Percentiles rank a stretch among this genome's conserved stretches.
Evolutionary conservation across 2,329 filamentous ascomycete species (phyloP).

Genomic region (Colletotrichum incanum): DNA sequence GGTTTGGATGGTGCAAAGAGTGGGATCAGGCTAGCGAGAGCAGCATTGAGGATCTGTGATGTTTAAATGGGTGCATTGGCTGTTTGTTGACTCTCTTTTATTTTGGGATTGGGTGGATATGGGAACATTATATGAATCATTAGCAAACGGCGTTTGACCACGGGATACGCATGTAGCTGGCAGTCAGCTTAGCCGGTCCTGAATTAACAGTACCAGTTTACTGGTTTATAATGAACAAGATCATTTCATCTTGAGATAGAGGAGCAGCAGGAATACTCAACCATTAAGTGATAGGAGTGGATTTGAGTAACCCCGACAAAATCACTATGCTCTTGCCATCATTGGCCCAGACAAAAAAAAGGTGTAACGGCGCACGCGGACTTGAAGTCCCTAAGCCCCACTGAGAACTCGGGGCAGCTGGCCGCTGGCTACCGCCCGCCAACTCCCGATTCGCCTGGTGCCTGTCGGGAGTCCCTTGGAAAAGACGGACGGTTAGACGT

Average conservation of each 20-base stretch:
- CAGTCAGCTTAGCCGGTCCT: neutral
- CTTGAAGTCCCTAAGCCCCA: slow-evolving; percentile 6
- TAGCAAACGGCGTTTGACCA: slow-evolving; percentile 16
- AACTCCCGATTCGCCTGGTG: slow-evolving; percentile 14
- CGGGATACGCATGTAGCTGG: slow-evolving; percentile 9
- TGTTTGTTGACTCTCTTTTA: neutral
- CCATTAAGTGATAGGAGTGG: too few relatives aligned
- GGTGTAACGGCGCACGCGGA: slow-evolving; percentile 6
- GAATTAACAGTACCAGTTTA: neutral
- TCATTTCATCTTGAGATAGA: neutral
- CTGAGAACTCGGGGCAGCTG: slow-evolving; percentile 1
- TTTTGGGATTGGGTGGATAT: neutral
- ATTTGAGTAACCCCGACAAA: neutral
- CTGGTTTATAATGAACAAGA: neutral
- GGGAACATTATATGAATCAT: slow-evolving; percentile 6
- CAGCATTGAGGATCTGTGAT: slow-evolving; percentile 41
- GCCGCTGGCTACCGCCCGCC: slow-evolving; percentile 4
- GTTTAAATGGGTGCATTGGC: neutral
- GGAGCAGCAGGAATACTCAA: too few relatives aligned
- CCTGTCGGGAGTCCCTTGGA: slow-evolving; percentile 17
- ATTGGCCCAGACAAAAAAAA: neutral
- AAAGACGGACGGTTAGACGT: slow-evolving; percentile 27
- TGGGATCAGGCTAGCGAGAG: slow-evolving; percentile 47
- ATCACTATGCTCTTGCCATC: neutral
- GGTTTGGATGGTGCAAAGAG: slow-evolving; percentile 60